These are phyloP conservation scores for Mortierella sp. DNA, from an alignment of 371 early-diverging fungal genomes.

Conservation along the genomic window DNA sequence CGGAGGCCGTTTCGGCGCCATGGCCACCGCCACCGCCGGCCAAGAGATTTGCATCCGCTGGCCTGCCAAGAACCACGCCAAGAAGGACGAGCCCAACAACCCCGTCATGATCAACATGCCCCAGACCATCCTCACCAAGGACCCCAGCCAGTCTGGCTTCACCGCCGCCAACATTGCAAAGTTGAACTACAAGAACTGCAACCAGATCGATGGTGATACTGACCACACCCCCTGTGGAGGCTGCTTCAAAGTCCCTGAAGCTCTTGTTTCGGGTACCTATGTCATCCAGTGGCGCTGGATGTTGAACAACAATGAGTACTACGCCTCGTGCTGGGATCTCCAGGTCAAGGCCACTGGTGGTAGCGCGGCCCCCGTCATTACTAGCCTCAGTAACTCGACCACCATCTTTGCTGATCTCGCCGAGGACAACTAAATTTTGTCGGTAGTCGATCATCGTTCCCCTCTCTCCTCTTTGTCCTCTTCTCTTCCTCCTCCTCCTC, in stretches of 20 bases:
- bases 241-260: slow-evolving; percentile 33
- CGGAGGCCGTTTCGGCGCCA: slow-evolving; percentile 27
- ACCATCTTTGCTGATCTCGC: slow-evolving; percentile 34
- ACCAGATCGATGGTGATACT: slow-evolving; percentile 16
- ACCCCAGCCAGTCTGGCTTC: slow-evolving; percentile 33
- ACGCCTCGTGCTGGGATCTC: slow-evolving; percentile 53
- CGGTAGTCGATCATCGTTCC: neutral
- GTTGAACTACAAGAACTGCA: slow-evolving; percentile 46
- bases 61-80: slow-evolving; percentile 61
- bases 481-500: neutral
- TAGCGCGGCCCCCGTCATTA: neutral
- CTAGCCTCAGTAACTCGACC: slow-evolving; percentile 2
- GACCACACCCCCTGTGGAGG: slow-evolving; percentile 49
- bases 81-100: slow-evolving; percentile 12
- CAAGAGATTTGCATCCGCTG: slow-evolving; percentile 69
- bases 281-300: slow-evolving; percentile 53
- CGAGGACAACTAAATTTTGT: slow-evolving; percentile 10
- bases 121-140: slow-evolving; percentile 19
- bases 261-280: slow-evolving; percentile 27
- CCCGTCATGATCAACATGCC: slow-evolving; percentile 44
- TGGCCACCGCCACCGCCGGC: slow-evolving; percentile 65
- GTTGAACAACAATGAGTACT: slow-evolving; percentile 43
- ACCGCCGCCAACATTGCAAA: slow-evolving; percentile 23
- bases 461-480: neutral
- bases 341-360: slow-evolving; percentile 1